A percentile compares a stretch with the other conserved stretches of the same genome.
These are phyloP conservation scores for Thalassiosira livingstoniorum DNA, from an alignment of 352 stramenopile species.

Conservation along the genomic window DNA sequence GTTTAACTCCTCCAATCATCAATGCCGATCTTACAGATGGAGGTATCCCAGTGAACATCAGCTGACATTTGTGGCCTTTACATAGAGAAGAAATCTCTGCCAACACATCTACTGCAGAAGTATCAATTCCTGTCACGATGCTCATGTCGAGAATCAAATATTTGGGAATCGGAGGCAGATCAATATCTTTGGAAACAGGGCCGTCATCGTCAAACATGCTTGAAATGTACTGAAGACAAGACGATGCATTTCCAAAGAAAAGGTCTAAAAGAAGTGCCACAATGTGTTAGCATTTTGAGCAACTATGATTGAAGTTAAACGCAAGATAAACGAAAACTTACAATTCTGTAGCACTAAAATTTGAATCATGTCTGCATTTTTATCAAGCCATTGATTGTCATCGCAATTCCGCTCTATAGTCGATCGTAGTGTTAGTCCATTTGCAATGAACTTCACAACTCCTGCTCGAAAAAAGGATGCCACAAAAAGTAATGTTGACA, in stretches of 20 bases:
- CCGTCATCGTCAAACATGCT: conserved; percentile 72
- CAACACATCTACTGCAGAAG: conserved; percentile 74
- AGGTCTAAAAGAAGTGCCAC: too few species aligned
- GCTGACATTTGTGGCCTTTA: conserved; percentile 61
- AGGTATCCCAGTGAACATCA: conserved; percentile 70
- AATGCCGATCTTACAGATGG: conserved; percentile 54
- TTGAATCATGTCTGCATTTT: conserved; percentile 75
- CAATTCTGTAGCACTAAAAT: conserved; percentile 77
- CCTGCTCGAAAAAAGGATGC: conserved; percentile 68
- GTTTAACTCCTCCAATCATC: conserved; percentile 56
- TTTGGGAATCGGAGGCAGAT: conserved; percentile 62
- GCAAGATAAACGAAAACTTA: too few species aligned
- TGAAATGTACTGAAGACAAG: conserved; percentile 67
- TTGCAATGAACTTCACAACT: conserved; percentile 78
- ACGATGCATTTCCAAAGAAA: conserved; percentile 81
- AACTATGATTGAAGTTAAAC: too few species aligned
- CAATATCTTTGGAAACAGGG: conserved; percentile 8
- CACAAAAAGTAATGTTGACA: conserved; percentile 82
- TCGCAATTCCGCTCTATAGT: conserved; percentile 70
- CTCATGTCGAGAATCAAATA: conserved; percentile 76
- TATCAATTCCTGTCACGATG: conserved; percentile 80
- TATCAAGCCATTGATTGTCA: conserved; percentile 68
- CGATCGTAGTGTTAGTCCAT: conserved; percentile 70
- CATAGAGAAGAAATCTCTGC: conserved; percentile 69
- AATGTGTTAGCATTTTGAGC: too few species aligned